Base-by-base conservation (phyloP, 176 grass and related monocot species). In the Musa beccarii region DNA sequence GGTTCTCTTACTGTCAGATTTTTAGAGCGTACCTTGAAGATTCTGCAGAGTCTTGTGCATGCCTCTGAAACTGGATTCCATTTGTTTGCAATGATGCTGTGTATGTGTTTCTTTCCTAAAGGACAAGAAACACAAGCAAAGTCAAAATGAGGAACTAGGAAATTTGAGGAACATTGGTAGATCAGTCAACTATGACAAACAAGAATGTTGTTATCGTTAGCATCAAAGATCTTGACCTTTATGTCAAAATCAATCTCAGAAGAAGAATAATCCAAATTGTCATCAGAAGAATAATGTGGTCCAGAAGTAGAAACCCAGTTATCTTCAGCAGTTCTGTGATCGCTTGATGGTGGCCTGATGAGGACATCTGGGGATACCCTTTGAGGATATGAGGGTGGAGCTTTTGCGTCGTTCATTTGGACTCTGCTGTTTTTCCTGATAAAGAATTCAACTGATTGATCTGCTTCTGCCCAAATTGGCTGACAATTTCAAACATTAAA, bases 321-420 rank as follows among this genome's bases (percentile, higher is more conserved):
- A 1, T 80, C 69, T 72, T 49, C 73, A 25, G 75, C 74, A 79
- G 71, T 88, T 61, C 70, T 73, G 57, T 68, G 57, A 10, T 56
- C 70, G 0, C 70, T 20, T 55, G 74, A 71, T 29, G 73, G 68
- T 80, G 78, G 73, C 56, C 69, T 76, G 52, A 88, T 26, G 49
- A 92, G 80, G 77, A 92, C 80, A 67, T 92, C 83, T n/a, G 85
- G 85, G 51, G 85, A 22, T 15, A 92, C 89, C 49, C 89, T 84
- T 73, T 92, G 89, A 64, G 89, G 89, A 79, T 85, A 92, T 49
- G 85, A 78, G 75, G 85, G 75, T 6, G 85, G 89, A 52, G 74
- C 69, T 79, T 81, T 80, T 75, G 74, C 13, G 20, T 85, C 67
- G 8, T 81, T 76, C 52, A 70, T 81, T 81, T 79, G 71, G 0